A percentile compares a stretch with the other conserved stretches of the same genome.
phyloP scores from a whole-genome alignment of 371 early-diverging fungal species.

The Syncephalis fuscata region DNA sequence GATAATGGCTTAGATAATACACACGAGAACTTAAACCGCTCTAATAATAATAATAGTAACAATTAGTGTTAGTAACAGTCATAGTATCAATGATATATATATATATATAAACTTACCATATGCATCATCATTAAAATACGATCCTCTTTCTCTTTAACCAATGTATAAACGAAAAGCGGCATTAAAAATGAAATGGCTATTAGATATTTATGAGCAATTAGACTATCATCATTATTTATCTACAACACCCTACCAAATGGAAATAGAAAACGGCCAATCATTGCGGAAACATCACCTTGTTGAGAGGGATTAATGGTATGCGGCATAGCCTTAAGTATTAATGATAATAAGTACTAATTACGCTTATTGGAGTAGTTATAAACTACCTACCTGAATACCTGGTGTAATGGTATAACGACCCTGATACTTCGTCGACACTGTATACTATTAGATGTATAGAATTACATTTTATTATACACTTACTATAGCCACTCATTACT shows the following conservation, averaged over 20 bases:
- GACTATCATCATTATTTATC: conserved; percentile 7
- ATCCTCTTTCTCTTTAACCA: conserved; percentile 55
- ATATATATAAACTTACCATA: conserved; percentile 16
- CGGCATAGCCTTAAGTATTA: neutral
- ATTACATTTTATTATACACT: too few species aligned
- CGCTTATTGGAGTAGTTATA: too few species aligned
- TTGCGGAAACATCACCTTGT: neutral
- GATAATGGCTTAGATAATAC: conserved; percentile 45
- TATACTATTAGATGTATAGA: too few species aligned
- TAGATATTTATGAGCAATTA: conserved; percentile 42
- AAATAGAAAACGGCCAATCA: neutral
- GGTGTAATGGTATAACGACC: too few species aligned
- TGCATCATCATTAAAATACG: conserved; percentile 52
- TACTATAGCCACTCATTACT: too few species aligned
- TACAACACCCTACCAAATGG: neutral
- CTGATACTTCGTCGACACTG: too few species aligned
- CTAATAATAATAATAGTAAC: too few species aligned
- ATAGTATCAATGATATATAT: too few species aligned
- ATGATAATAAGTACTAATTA: too few species aligned
- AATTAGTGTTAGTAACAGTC: too few species aligned
- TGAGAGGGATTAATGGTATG: neutral
- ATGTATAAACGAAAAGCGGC: conserved; percentile 45
- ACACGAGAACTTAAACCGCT: conserved; percentile 38
- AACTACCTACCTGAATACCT: too few species aligned
- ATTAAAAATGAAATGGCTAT: conserved; percentile 56